Evolutionary conservation across 352 stramenopile genomes (phyloP).

Genomic region (Blastocystis sp.): DNA sequence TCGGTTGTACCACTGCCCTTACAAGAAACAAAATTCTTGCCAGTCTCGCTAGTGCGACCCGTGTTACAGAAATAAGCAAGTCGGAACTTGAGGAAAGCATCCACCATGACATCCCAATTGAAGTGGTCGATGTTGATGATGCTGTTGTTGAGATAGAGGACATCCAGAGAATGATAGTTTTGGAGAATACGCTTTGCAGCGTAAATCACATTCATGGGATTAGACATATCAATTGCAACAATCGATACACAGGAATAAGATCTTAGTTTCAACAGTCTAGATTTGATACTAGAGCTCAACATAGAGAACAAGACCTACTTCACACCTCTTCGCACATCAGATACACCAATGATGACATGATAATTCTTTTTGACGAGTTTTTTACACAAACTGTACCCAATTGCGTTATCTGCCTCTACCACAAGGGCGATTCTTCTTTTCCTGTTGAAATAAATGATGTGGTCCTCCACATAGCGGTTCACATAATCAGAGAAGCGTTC

Average conservation of each 20-base stretch:
- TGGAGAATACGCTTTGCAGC: slow-evolving; percentile 11
- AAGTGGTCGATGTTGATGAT: slow-evolving; percentile 56
- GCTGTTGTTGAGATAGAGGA: slow-evolving; percentile 54
- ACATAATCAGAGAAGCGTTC: slow-evolving; percentile 13
- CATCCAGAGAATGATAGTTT: slow-evolving; percentile 6
- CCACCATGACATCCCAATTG: slow-evolving; percentile 52
- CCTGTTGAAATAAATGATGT: slow-evolving; percentile 28
- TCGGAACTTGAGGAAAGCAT: slow-evolving; percentile 31
- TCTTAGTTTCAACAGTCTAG: background rate
- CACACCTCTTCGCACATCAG: background rate
- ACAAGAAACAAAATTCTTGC: slow-evolving; percentile 15
- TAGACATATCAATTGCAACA: slow-evolving; percentile 53
- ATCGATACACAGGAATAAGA: slow-evolving; percentile 37
- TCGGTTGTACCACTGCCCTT: background rate
- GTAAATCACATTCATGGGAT: slow-evolving; percentile 38
- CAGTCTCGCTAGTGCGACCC: background rate
- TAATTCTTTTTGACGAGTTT: slow-evolving; percentile 61
- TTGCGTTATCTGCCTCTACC: slow-evolving; percentile 52
- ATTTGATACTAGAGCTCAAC: slow-evolving; percentile 31
- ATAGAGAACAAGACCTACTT: background rate
- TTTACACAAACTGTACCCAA: slow-evolving; percentile 56
- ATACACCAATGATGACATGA: slow-evolving; percentile 51
- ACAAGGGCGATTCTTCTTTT: slow-evolving; percentile 31
- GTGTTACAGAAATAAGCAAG: slow-evolving; percentile 50
- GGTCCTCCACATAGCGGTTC: slow-evolving; percentile 52